Evolutionary conservation across 352 stramenopile species (phyloP).

Genomic region (Phytophthora cactorum): DNA sequence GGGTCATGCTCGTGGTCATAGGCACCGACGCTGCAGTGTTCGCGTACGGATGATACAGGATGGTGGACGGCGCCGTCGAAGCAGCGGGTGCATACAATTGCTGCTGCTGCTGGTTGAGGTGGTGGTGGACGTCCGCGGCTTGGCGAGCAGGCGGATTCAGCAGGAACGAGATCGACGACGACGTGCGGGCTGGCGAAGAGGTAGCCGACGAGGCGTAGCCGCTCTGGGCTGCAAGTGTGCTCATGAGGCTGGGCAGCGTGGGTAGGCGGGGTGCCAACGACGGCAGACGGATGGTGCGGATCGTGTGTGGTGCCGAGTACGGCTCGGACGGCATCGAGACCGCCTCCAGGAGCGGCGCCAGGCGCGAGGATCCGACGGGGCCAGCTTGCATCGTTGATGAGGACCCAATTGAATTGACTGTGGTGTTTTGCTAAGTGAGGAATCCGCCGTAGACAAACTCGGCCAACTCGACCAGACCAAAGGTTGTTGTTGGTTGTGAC

Average conservation of each 20-base stretch:
- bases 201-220: conserved; percentile 17
- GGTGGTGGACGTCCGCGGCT: conserved; percentile 4
- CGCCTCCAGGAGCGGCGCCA: conserved; percentile 37
- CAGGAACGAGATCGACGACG: conserved; percentile 44
- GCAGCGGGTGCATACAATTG: conserved; percentile 8
- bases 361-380: conserved; percentile 25
- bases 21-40: conserved; percentile 7
- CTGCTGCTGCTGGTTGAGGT: conserved; percentile 13
- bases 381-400: conserved; percentile 32
- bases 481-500: conserved; percentile 12
- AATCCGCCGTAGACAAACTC: conserved; percentile 15
- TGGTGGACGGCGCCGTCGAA: conserved; percentile 16
- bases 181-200: conserved; percentile 24
- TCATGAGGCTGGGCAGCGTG: conserved; percentile 39
- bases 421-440: conserved; percentile 7
- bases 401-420: neutral
- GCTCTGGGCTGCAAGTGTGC: conserved; percentile 27
- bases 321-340: conserved; percentile 24
- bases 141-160: conserved; percentile 36
- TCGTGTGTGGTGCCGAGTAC: conserved; percentile 26
- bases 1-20: conserved; percentile 18
- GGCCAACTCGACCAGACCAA: neutral
- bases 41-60: conserved; percentile 36
- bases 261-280: conserved; percentile 38
- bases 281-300: conserved; percentile 40